phyloP scores from a whole-genome alignment of 257 asterid species.

The Mentha longifolia region DNA sequence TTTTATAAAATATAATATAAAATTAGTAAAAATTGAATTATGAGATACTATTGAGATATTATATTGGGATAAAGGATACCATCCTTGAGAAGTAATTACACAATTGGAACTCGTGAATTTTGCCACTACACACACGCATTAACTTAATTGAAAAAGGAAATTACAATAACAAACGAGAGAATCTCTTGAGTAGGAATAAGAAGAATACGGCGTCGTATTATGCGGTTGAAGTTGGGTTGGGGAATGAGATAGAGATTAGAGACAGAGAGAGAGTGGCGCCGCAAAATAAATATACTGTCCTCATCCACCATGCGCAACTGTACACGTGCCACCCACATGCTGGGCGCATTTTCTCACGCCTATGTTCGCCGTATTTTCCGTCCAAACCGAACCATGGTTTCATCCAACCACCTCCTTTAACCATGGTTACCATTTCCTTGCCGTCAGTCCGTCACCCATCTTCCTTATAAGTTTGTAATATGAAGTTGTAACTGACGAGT shows the following conservation, averaged over 20 bases:
- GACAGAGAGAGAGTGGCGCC: conserved; percentile 41
- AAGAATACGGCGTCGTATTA: background rate
- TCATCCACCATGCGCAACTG: conserved; percentile 27
- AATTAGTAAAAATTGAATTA: too few species aligned
- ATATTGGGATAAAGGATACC: too few species aligned
- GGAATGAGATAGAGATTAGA: conserved; percentile 19
- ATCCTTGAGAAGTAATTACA: too few species aligned
- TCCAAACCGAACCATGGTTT: conserved; percentile 19
- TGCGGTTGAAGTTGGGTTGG: background rate
- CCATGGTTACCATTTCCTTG: background rate
- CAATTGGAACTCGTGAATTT: too few species aligned
- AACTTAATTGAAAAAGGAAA: too few species aligned
- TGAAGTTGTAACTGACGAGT: background rate
- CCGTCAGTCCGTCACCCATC: too few species aligned
- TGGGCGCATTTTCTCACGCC: conserved; percentile 17
- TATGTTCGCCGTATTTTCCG: conserved; percentile 25
- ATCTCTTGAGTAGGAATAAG: background rate
- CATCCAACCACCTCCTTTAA: background rate
- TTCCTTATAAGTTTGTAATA: too few species aligned
- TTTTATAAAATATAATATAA: too few species aligned
- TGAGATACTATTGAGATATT: too few species aligned
- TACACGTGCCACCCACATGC: conserved; percentile 38
- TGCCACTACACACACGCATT: too few species aligned
- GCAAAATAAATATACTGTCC: conserved; percentile 34
- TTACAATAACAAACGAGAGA: background rate